These are phyloP conservation scores for Apophysomyces ossiformis DNA, from an alignment of 371 early-diverging fungal species.

Conservation along the genomic window DNA sequence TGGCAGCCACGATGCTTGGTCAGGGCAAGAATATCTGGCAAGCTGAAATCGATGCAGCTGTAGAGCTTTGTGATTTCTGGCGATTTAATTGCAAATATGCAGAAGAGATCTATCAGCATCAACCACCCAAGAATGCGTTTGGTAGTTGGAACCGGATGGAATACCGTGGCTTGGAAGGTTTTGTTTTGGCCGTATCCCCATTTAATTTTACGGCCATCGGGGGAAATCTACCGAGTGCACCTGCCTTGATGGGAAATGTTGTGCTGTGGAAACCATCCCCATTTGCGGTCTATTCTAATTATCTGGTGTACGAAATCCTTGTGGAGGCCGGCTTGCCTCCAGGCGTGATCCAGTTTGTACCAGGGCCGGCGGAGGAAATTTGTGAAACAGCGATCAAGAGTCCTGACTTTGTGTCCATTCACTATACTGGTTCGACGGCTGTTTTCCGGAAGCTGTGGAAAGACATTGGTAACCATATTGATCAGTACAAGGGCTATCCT, in stretches of 20 bases:
- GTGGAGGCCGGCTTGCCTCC: constrained; percentile 94
- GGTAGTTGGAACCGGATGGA: constrained; percentile 94
- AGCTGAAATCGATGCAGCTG: constrained; percentile 97
- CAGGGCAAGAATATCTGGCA: constrained; percentile 98
- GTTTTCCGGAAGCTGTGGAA: constrained; percentile 94
- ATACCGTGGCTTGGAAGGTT: constrained; percentile 95
- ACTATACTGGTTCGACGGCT: constrained; percentile 93
- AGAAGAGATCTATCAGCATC: constrained; percentile 87
- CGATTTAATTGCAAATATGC: constrained; percentile 94
- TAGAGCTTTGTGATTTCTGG: constrained; percentile 91
- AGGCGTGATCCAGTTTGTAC: constrained; percentile 96
- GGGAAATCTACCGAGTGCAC: constrained; percentile 91
- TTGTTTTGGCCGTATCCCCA: constrained; percentile 94
- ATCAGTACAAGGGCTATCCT: constrained; percentile 89
- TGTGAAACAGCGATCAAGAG: constrained; percentile 70
- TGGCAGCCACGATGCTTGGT: constrained; percentile 97
- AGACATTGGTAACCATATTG: constrained; percentile 86
- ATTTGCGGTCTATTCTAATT: constrained; percentile 86
- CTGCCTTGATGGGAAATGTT: constrained; percentile 96
- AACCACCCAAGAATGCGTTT: constrained; percentile 86
- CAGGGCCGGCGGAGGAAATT: constrained; percentile 84
- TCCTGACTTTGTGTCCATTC: constrained; percentile 92
- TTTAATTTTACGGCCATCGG: constrained; percentile 99
- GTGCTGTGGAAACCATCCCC: constrained; percentile 96
- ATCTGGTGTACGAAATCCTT: constrained; percentile 85